A percentile compares a stretch with the other conserved stretches of the same genome.
phyloP scores from a whole-genome alignment of 441 rosid species.

The Codiaeum variegatum region DNA sequence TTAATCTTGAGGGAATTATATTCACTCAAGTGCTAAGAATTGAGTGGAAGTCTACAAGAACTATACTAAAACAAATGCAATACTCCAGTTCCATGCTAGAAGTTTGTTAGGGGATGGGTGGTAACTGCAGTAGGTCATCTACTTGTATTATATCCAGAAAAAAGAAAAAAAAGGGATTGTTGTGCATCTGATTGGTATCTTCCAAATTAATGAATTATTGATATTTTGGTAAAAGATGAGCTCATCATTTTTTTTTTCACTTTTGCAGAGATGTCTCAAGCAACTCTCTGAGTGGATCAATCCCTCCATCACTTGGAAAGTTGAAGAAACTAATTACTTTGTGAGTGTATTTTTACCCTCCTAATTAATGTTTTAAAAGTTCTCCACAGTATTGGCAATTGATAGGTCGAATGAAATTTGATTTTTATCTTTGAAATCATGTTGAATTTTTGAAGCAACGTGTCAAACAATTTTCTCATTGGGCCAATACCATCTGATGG shows the following conservation, averaged over 20 bases:
- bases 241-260: constrained; percentile 1
- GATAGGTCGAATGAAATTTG: constrained; percentile 9
- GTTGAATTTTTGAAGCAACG: constrained; percentile 50
- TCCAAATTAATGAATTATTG: not conserved
- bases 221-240: not conserved
- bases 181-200: not conserved
- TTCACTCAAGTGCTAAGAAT: not conserved
- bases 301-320: constrained; percentile 79
- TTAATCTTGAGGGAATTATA: not conserved
- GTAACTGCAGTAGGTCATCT: not conserved
- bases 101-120: not conserved
- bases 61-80: not conserved
- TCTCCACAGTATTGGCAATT: constrained; percentile 4
- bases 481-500: constrained; percentile 87
- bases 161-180: not conserved
- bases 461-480: constrained; percentile 80
- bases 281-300: constrained; percentile 66
- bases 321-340: constrained; percentile 52
- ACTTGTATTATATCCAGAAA: not conserved
- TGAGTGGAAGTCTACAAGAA: not conserved
- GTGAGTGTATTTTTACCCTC: constrained; percentile 51
- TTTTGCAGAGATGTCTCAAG: constrained; percentile 73
- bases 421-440: constrained; percentile 17
- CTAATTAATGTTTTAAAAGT: constrained; percentile 10
- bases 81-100: not conserved